Evolutionary conservation across 768 basidiomycete genomes (phyloP).

Genomic region (Rhizopogon rudus): DNA sequence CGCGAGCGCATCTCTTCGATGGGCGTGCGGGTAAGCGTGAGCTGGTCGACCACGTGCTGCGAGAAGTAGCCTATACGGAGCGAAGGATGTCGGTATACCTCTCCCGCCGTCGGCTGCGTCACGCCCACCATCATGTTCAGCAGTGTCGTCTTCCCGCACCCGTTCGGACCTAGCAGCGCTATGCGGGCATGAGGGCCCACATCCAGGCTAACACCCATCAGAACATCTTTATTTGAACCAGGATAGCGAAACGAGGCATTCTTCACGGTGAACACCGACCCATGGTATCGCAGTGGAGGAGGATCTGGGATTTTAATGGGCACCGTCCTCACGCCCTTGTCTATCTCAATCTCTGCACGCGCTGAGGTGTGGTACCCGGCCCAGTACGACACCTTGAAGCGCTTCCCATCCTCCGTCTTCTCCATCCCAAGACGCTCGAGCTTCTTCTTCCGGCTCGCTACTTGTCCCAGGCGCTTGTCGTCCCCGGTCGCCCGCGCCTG

Average conservation of each 20-base stretch:
- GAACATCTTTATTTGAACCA: slow-evolving; percentile 15
- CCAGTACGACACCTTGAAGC: slow-evolving; percentile 56
- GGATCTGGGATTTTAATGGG: slow-evolving; percentile 25
- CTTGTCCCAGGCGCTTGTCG: slow-evolving; percentile 50
- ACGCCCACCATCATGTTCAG: slow-evolving; percentile 40
- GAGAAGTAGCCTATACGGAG: slow-evolving; percentile 56
- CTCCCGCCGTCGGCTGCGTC: slow-evolving; percentile 40
- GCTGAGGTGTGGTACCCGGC: slow-evolving; percentile 32
- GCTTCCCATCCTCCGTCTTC: slow-evolving; percentile 29
- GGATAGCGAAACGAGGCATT: slow-evolving; percentile 32
- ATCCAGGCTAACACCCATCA: slow-evolving; percentile 32
- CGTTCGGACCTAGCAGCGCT: slow-evolving; percentile 36
- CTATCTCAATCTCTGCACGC: slow-evolving; percentile 32
- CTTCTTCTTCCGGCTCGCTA: slow-evolving; percentile 57
- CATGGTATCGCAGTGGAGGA: slow-evolving; percentile 24
- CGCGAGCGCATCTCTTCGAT: slow-evolving; percentile 23
- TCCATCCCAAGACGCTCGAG: slow-evolving; percentile 24
- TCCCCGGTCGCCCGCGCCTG: slow-evolving; percentile 55
- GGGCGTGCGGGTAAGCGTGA: slow-evolving; percentile 22
- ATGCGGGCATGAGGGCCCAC: slow-evolving; percentile 33
- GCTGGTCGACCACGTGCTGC: slow-evolving; percentile 56
- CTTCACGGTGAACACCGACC: slow-evolving; percentile 27
- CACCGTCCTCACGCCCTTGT: slow-evolving; percentile 27
- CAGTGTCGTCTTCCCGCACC: slow-evolving; percentile 44
- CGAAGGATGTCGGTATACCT: slow-evolving; percentile 46